These are phyloP conservation scores for Zalaria sp. DNA, from an alignment of 2,329 filamentous ascomycete species.

Conservation along the genomic window DNA sequence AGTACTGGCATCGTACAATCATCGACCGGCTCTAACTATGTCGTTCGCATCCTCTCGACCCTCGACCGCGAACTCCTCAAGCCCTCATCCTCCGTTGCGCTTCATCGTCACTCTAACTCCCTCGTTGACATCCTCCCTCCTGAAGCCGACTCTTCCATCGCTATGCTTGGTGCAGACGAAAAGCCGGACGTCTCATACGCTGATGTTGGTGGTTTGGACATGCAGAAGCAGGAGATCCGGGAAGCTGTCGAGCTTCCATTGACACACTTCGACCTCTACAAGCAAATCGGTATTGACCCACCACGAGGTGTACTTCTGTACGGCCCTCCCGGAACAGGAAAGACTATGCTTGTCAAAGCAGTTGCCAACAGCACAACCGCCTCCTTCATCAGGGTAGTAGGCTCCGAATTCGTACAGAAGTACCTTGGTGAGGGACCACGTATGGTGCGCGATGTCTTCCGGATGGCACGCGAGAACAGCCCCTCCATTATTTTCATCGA, in stretches of 20 bases:
- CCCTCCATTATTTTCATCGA: constrained; percentile 99
- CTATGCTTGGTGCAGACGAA: constrained; percentile 91
- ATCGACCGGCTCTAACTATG: constrained; percentile 96
- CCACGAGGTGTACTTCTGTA: constrained; percentile 93
- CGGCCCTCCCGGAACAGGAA: constrained; percentile 87
- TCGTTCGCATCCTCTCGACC: constrained; percentile 93
- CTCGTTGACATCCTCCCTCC: constrained; percentile 98
- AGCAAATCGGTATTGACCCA: constrained; percentile 97
- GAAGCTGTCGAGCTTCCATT: constrained; percentile 94
- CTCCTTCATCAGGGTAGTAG: constrained; percentile 95
- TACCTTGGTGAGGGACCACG: constrained; percentile 94
- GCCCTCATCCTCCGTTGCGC: constrained; percentile 90
- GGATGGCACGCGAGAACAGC: constrained; percentile 97
- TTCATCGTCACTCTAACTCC: constrained; percentile 96
- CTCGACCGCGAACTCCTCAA: constrained; percentile 97
- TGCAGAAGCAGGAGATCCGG: constrained; percentile 99
- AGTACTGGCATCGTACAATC: constrained; percentile 98
- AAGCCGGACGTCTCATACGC: constrained; percentile 98
- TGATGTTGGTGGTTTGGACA: constrained; percentile 92
- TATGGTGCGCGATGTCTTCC: constrained; percentile 98
- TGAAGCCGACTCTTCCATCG: constrained; percentile 95
- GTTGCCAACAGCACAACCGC: constrained; percentile 97
- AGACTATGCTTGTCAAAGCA: constrained; percentile 96
- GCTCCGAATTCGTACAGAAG: constrained; percentile 97
- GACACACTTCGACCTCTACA: constrained; percentile 97